These are phyloP conservation scores for Tephrocybe sp. DNA, from an alignment of 768 basidiomycete genomes.

Conservation along the genomic window DNA sequence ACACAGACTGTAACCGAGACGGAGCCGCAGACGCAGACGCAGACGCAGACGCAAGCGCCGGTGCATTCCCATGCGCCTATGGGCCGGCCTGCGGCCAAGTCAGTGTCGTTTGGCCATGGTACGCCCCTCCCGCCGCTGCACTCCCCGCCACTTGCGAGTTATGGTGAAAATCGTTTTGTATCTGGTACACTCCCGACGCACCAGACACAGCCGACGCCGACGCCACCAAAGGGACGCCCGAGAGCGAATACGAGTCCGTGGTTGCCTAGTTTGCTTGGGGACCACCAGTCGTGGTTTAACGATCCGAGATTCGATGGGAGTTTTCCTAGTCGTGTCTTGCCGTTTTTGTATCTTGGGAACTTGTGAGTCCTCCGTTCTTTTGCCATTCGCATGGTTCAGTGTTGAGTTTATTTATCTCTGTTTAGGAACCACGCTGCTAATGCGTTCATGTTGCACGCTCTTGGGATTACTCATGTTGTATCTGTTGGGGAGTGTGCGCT, in stretches of 20 bases:
- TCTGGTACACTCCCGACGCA: slow-evolving; percentile 8
- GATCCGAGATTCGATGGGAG: slow-evolving; percentile 92
- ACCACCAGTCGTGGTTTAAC: slow-evolving; percentile 94
- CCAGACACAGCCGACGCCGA: not conserved
- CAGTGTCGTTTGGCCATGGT: slow-evolving; percentile 44
- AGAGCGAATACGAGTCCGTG: slow-evolving; percentile 72
- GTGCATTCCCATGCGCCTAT: slow-evolving; percentile 8
- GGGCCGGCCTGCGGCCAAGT: slow-evolving; percentile 49
- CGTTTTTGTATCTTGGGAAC: slow-evolving; percentile 93
- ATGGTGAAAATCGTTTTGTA: not conserved
- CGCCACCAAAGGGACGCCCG: slow-evolving; percentile 46
- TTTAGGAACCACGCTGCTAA: slow-evolving; percentile 89
- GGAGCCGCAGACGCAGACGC: not conserved
- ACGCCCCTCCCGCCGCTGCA: not conserved
- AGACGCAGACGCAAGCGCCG: not conserved
- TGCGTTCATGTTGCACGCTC: slow-evolving; percentile 92
- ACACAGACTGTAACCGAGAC: not conserved
- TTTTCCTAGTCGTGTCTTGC: slow-evolving; percentile 91
- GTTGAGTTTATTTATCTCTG: slow-evolving; percentile 8
- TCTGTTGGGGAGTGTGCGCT: slow-evolving; percentile 96
- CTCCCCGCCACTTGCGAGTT: slow-evolving; percentile 19
- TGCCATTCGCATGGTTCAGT: not conserved
- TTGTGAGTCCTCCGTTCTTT: slow-evolving; percentile 56
- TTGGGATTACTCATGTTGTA: slow-evolving; percentile 96
- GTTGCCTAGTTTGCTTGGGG: slow-evolving; percentile 59